phyloP scores from a whole-genome alignment of 176 grass and related monocot species.

The Eleusine coracana region DNA sequence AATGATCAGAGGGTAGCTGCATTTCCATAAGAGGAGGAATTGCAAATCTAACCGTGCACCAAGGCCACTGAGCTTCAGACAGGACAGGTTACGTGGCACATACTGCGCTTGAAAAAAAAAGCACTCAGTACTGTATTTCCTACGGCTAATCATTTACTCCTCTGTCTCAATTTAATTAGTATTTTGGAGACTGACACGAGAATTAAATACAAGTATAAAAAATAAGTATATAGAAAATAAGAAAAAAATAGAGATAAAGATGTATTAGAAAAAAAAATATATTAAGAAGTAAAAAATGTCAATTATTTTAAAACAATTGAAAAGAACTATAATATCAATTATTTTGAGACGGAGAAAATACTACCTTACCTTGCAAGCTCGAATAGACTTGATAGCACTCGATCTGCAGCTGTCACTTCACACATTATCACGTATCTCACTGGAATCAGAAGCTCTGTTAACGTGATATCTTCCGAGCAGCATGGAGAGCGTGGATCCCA shows the following conservation, averaged over 20 bases:
- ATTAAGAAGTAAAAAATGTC: too few relatives aligned
- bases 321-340: too few relatives aligned
- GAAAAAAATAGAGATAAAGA: too few relatives aligned
- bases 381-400: background rate
- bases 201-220: too few relatives aligned
- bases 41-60: background rate
- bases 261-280: too few relatives aligned
- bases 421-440: constrained; percentile 12
- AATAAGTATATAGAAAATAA: too few relatives aligned
- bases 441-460: constrained; percentile 24
- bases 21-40: too few relatives aligned
- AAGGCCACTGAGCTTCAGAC: background rate
- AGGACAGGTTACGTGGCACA: background rate
- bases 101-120: background rate
- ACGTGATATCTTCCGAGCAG: background rate
- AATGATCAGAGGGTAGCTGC: background rate
- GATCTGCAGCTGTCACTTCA: background rate
- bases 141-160: background rate
- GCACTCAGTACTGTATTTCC: background rate
- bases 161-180: too few relatives aligned
- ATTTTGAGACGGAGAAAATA: too few relatives aligned
- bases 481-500: background rate
- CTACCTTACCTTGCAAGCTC: background rate
- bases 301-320: too few relatives aligned
- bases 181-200: too few relatives aligned